Percentiles rank a stretch among this genome's conserved stretches.
These are phyloP conservation scores for Pisolithus sp. DNA, from an alignment of 768 basidiomycete species.

Conservation along the genomic window DNA sequence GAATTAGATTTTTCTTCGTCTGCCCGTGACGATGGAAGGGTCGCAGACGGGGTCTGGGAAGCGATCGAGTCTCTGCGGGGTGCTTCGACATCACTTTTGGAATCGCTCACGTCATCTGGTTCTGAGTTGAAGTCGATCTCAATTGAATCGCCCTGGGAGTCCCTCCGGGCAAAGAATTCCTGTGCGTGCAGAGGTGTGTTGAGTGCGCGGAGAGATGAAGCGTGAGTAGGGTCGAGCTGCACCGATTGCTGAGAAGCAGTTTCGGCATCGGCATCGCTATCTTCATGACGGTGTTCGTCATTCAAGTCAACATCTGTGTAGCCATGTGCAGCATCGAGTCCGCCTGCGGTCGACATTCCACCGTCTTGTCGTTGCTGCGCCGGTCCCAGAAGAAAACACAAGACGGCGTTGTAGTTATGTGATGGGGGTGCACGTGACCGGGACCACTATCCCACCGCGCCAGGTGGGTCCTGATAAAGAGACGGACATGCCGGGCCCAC, in stretches of 20 bases:
- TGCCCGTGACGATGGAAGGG: slow-evolving; percentile 14
- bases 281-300: slow-evolving; percentile 15
- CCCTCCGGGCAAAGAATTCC: slow-evolving; percentile 33
- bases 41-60: slow-evolving; percentile 43
- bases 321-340: slow-evolving; percentile 3
- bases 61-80: slow-evolving; percentile 45
- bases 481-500: neutral
- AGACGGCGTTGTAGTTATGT: neutral
- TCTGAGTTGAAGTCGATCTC: slow-evolving; percentile 52
- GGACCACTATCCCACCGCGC: too few relatives aligned
- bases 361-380: neutral
- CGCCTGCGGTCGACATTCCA: slow-evolving; percentile 9
- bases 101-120: slow-evolving; percentile 47
- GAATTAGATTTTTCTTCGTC: slow-evolving; percentile 32
- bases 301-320: neutral
- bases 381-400: neutral
- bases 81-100: slow-evolving; percentile 28
- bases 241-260: slow-evolving; percentile 78
- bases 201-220: slow-evolving; percentile 38
- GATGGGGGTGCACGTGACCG: neutral
- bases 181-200: slow-evolving; percentile 16
- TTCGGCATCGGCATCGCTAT: slow-evolving; percentile 58
- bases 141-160: slow-evolving; percentile 41
- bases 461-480: too few relatives aligned
- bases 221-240: slow-evolving; percentile 59